Evolutionary conservation across 139 green algal species (phyloP), one percentile per base, ranked within the genome.

Genomic region (Marvania coccoides): DNA sequence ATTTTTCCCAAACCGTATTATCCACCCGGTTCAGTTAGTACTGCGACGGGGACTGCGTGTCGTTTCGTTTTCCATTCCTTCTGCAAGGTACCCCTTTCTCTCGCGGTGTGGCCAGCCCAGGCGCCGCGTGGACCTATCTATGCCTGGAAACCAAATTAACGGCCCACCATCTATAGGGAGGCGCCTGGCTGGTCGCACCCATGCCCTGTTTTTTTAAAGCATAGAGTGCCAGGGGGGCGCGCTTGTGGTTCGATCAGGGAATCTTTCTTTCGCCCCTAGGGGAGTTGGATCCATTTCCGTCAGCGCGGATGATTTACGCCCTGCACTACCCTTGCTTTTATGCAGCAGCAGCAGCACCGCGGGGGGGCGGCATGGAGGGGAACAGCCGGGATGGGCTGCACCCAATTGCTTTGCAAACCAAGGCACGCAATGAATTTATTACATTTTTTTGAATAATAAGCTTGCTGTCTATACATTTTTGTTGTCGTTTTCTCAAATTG

Each of bases 11-110:
- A 54, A 66, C 59, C 59, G 59, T 66, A n/a, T n/a, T 13, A 28
- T 58, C 56, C 26, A 66, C 59, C 59, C 59, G 59, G 59, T 58
- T 66, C 59, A 55, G 59, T 53, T 66, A 66, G 40, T 66, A 66
- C 59, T 66, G 59, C 59, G 59, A 47, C 59, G 59, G 59, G 59
- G 33, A 66, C 14, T 66, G 59, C 59, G 59, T 66, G 57, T 58
- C n/a, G 42, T 51, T 51, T 51, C 19, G 19, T 51, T 51, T 51
- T 19, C 19, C 19, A 19, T 19, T 19, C 42, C 19, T 19, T 51
- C 42, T 51, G 42, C 42, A 51, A 51, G 42, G 42, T 51, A 51
- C 42, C 42, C 42, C 42, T 51, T 51, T 51, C 42, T 51, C 19
- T 51, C 42, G 42, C 19, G 42, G 19, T 19, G 19, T 51, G 19